Base-by-base conservation (phyloP, 768 basidiomycete genomes). In the Grammothele lineata region DNA sequence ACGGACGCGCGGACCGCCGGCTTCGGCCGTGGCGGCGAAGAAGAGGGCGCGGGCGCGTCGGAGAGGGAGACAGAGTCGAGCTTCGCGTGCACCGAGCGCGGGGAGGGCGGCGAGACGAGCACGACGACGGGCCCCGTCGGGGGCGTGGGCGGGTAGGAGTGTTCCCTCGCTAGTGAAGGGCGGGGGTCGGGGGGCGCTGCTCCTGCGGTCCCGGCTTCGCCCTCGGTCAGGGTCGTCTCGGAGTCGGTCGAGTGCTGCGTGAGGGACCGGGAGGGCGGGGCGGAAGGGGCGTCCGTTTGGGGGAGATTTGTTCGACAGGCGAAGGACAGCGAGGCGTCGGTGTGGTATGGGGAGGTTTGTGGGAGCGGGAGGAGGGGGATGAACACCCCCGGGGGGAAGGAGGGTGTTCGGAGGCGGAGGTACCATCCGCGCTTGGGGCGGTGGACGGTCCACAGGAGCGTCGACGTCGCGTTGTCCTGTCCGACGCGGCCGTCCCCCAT, bases 361-460 rank as follows among this genome's bases (percentile, higher is more conserved):
- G 64, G 63, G 1, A 67, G 53, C 11, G 70, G 68, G 4, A 56
- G 45, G 37, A 73, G 60, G 8, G 66, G 50, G 33, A 73, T 66
- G 51, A 63, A 68, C 26, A 63, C 54, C 19, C 44, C 70, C 11
- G 78, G 81, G 0, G 86, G 83, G 53, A 89, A 90, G 4, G 72
- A 57, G 0, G 89, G 88, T 2, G 85, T 69, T 27, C 85, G 77
- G 21, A 92, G 67, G 34, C 84, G 84, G 49, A 92, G 80, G 63
- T 91, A 92, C 89, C 89, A 92, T 37, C 89, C 89, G 23, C 84
- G 78, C 47, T 81, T 79, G 1, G 89, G 89, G 5, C 81, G 78
- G 61, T 90, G 89, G 22, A 90, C 79, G 9, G 78, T 78, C 89
- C 89, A 92, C 45, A 76, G 73, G 2, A 87, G 62, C 0, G 75